Percentiles rank a stretch among this genome's conserved stretches.
phyloP scores from a whole-genome alignment of 2,329 filamentous ascomycete species.

The Nigrospora osmanthi region DNA sequence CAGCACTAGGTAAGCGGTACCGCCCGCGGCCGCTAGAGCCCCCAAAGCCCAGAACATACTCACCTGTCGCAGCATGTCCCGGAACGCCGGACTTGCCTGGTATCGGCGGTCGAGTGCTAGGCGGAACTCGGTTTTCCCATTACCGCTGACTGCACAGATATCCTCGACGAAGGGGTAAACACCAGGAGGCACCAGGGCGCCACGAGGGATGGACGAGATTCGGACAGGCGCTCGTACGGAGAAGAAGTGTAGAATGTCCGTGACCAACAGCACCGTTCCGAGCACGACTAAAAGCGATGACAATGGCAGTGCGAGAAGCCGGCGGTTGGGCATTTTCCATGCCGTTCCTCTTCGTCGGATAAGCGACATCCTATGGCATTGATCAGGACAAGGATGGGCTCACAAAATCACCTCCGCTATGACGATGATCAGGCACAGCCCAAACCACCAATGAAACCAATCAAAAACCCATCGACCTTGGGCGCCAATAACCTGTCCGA shows the following conservation, averaged over 20 bases:
- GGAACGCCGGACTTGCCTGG: conserved; percentile 42
- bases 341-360: too few species aligned
- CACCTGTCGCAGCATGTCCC: conserved; percentile 41
- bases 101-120: conserved; percentile 42
- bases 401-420: conserved; percentile 47
- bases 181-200: conserved; percentile 40
- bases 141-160: conserved; percentile 43
- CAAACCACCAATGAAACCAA: conserved; percentile 51
- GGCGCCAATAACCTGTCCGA: conserved; percentile 15
- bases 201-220: conserved; percentile 42
- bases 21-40: too few species aligned
- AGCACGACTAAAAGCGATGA: conserved; percentile 43
- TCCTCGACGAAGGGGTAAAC: conserved; percentile 49
- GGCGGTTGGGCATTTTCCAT: too few species aligned
- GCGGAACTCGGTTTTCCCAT: conserved; percentile 42
- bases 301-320: conserved; percentile 43
- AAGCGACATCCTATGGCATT: too few species aligned
- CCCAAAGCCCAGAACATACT: conserved; percentile 41
- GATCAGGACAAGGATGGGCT: too few species aligned
- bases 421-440: conserved; percentile 44
- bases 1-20: too few species aligned
- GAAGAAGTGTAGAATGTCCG: conserved; percentile 37
- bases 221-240: conserved; percentile 37
- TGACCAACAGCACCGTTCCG: conserved; percentile 38
- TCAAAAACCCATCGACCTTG: conserved; percentile 31